Evolutionary conservation across 2,329 filamentous ascomycete genomes (phyloP).

Genomic region (Hypoxylon sp.): DNA sequence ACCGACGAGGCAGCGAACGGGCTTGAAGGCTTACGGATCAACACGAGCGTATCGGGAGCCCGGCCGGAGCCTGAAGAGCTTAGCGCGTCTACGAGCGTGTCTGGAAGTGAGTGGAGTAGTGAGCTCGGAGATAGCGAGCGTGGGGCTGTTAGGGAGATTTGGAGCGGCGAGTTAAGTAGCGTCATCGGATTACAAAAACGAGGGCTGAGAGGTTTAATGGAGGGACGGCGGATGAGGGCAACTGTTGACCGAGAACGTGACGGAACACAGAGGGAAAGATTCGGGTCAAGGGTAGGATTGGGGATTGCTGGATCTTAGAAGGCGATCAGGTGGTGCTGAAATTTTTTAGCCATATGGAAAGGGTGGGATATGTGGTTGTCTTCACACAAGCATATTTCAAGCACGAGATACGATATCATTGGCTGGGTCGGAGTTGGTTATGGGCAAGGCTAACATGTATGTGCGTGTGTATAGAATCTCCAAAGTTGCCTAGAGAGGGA

Average conservation of each 20-base stretch:
- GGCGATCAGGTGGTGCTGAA: conserved; percentile 20
- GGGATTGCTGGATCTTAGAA: conserved; percentile 64
- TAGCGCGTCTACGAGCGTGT: conserved; percentile 66
- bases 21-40: conserved; percentile 60
- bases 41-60: conserved; percentile 65
- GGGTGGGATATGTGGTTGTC: background rate
- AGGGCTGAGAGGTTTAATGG: conserved; percentile 92
- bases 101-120: conserved; percentile 60
- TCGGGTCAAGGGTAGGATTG: conserved; percentile 59
- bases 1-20: conserved; percentile 45
- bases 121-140: conserved; percentile 55
- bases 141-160: conserved; percentile 71
- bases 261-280: conserved; percentile 47
- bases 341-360: background rate
- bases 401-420: conserved; percentile 30
- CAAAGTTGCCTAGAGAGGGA: conserved; percentile 14
- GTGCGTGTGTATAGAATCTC: conserved; percentile 16
- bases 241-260: conserved; percentile 51
- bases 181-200: conserved; percentile 97
- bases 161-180: conserved; percentile 84
- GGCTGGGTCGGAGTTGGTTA: conserved; percentile 30
- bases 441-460: conserved; percentile 23
- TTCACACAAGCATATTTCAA: conserved; percentile 29
- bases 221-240: conserved; percentile 78
- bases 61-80: conserved; percentile 58